Conservation (phyloP, 805 yeast species). For the Cyberlindnera xishuangbannaensis region DNA sequence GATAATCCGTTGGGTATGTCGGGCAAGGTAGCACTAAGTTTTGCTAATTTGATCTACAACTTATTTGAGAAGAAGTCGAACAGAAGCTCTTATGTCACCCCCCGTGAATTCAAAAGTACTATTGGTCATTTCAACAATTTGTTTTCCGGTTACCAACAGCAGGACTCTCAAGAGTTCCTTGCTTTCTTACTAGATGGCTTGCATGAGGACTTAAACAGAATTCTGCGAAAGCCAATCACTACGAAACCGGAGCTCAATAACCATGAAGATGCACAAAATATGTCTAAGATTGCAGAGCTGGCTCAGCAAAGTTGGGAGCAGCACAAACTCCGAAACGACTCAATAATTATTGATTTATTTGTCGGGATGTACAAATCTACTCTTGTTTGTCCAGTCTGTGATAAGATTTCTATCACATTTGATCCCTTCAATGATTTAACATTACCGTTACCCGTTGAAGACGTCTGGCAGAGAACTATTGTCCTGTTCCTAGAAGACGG, state of each 20-base stretch:
- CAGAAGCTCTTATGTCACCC: slow-evolving; percentile 28
- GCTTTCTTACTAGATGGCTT: slow-evolving; percentile 83
- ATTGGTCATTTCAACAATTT: slow-evolving; percentile 74
- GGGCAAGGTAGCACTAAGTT: slow-evolving; percentile 76
- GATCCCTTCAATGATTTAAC: slow-evolving; percentile 93
- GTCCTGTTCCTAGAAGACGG: slow-evolving; percentile 56
- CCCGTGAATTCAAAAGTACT: slow-evolving; percentile 71
- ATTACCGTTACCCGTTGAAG: slow-evolving; percentile 75
- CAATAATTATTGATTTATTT: slow-evolving; percentile 78
- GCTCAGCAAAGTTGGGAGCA: slow-evolving; percentile 78
- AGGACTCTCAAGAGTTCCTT: slow-evolving; percentile 89
- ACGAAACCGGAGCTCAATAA: slow-evolving; percentile 81
- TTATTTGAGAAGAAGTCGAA: slow-evolving; percentile 36
- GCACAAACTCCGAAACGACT: slow-evolving; percentile 76
- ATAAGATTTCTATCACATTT: slow-evolving; percentile 76
- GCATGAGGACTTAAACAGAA: slow-evolving; percentile 88
- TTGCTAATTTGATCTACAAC: slow-evolving; percentile 60
- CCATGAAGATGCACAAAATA: slow-evolving; percentile 46
- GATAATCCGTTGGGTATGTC: slow-evolving; percentile 80
- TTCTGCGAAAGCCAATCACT: slow-evolving; percentile 74
- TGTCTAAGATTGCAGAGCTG: slow-evolving; percentile 46
- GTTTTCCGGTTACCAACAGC: slow-evolving; percentile 81
- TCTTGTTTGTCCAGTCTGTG: slow-evolving; percentile 79
- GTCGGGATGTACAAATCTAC: slow-evolving; percentile 91
- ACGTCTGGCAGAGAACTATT: slow-evolving; percentile 64